Percentiles rank a stretch among this genome's conserved stretches.
Evolutionary conservation across 345 rosid species (phyloP).

Genomic region (Geranium rotundifolium): DNA sequence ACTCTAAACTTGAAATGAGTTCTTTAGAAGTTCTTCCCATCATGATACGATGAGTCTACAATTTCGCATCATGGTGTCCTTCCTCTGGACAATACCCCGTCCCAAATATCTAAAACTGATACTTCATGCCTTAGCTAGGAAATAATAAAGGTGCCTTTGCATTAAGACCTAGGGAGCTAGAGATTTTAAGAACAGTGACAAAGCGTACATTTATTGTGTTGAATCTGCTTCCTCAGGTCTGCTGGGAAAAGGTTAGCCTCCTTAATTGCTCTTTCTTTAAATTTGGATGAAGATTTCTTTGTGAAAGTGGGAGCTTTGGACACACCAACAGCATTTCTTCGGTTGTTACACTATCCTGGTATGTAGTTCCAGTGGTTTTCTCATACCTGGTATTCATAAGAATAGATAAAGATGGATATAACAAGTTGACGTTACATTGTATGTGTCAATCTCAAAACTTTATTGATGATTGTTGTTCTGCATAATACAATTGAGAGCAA

Average conservation of each 20-base stretch:
- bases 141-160: not conserved
- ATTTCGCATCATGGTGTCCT: too few species aligned
- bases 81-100: not conserved
- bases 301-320: conserved; percentile 47
- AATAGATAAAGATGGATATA: not conserved
- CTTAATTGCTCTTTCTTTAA: conserved; percentile 62
- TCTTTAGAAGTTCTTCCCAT: not conserved
- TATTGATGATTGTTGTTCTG: too few species aligned
- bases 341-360: conserved; percentile 77
- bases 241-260: conserved; percentile 39
- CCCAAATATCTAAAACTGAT: not conserved
- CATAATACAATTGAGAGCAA: too few species aligned
- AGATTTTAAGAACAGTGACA: not conserved
- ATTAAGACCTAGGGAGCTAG: not conserved
- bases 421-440: not conserved
- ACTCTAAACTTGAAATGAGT: not conserved
- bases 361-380: not conserved
- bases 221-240: conserved; percentile 26
- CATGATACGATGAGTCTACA: too few species aligned
- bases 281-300: conserved; percentile 57
- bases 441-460: too few species aligned
- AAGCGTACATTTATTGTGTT: not conserved
- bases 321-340: conserved; percentile 31
- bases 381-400: not conserved
- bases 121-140: not conserved